Evolutionary conservation across 2,329 filamentous ascomycete species (phyloP).

Genomic region (Tetracladium maxilliforme): DNA sequence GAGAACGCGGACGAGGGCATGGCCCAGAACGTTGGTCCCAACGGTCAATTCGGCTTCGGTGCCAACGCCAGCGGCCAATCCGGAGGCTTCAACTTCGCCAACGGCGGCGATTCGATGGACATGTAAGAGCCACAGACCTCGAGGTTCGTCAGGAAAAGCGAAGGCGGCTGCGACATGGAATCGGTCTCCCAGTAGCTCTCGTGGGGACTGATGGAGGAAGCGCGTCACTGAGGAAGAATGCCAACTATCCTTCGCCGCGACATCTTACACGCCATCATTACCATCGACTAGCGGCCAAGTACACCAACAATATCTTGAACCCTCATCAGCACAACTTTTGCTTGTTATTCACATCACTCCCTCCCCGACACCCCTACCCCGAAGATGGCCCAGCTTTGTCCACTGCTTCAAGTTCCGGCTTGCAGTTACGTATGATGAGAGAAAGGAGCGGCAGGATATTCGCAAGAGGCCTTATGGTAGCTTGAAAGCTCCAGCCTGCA

Average conservation of each 20-base stretch:
- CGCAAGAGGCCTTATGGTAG: conserved; percentile 9
- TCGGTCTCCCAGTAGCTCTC: conserved; percentile 1
- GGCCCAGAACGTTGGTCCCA: conserved; percentile 52
- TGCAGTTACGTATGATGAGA: no score
- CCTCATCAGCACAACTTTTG: conserved; percentile 8
- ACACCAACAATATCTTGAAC: conserved; percentile 20
- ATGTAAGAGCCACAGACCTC: conserved; percentile 37
- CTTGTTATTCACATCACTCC: conserved; percentile 6
- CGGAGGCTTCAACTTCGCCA: conserved; percentile 87
- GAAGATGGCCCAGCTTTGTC: neutral
- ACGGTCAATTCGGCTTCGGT: conserved; percentile 70
- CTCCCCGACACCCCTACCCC: conserved; percentile 1
- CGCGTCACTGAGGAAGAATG: conserved; percentile 5
- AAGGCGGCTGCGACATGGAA: neutral
- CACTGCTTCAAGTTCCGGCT: no score
- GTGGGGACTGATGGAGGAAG: conserved; percentile 1
- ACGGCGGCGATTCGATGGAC: conserved; percentile 58
- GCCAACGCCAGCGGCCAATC: conserved; percentile 45
- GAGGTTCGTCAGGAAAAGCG: no score
- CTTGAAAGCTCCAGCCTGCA: conserved; percentile 4
- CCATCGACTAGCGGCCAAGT: conserved; percentile 17
- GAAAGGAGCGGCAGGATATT: conserved; percentile 9
- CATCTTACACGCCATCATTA: conserved; percentile 8
- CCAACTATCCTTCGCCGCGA: conserved; percentile 5
- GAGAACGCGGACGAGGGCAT: conserved; percentile 76